Conservation (phyloP, 1,284 basidiomycete genomes). For the Cryptococcus sp. region DNA sequence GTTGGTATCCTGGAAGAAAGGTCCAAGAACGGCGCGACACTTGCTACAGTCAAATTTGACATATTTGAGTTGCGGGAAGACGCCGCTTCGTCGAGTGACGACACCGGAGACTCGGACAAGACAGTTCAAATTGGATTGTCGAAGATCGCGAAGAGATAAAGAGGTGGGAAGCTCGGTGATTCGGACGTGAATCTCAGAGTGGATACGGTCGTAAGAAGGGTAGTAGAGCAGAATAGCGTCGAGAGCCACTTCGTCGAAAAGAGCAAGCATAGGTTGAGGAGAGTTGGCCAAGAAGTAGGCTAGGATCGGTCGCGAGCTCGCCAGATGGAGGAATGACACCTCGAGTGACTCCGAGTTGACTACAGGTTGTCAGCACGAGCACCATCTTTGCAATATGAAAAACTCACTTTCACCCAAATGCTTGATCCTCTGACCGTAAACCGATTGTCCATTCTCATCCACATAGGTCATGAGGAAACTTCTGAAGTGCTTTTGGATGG, state of each 20-base stretch:
- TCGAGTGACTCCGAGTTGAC: constrained; percentile 97
- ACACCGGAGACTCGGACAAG: constrained; percentile 95
- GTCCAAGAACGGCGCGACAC: constrained; percentile 88
- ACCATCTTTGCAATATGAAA: background rate
- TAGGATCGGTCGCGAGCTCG: constrained; percentile 86
- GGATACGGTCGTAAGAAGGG: constrained; percentile 93
- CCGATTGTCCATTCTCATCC: constrained; percentile 85
- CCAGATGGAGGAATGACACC: constrained; percentile 91
- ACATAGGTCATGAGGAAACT: constrained; percentile 95
- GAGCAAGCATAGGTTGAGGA: constrained; percentile 85
- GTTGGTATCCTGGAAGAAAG: constrained; percentile 96
- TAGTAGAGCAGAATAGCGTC: constrained; percentile 94
- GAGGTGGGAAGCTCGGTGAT: constrained; percentile 90
- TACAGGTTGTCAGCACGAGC: constrained; percentile 43
- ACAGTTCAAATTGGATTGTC: constrained; percentile 88
- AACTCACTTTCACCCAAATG: constrained; percentile 88
- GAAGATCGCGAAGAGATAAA: constrained; percentile 87
- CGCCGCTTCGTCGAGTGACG: constrained; percentile 93
- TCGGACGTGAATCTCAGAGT: constrained; percentile 96
- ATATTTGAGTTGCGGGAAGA: constrained; percentile 98
- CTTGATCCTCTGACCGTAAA: constrained; percentile 92
- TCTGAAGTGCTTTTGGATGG: constrained; percentile 89
- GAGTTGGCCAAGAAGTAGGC: constrained; percentile 97
- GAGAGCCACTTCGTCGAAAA: constrained; percentile 95
- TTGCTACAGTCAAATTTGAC: constrained; percentile 98